Evolutionary conservation across 2,329 filamentous ascomycete genomes (phyloP).

Genomic region (Ilyonectria mors-panacis): DNA sequence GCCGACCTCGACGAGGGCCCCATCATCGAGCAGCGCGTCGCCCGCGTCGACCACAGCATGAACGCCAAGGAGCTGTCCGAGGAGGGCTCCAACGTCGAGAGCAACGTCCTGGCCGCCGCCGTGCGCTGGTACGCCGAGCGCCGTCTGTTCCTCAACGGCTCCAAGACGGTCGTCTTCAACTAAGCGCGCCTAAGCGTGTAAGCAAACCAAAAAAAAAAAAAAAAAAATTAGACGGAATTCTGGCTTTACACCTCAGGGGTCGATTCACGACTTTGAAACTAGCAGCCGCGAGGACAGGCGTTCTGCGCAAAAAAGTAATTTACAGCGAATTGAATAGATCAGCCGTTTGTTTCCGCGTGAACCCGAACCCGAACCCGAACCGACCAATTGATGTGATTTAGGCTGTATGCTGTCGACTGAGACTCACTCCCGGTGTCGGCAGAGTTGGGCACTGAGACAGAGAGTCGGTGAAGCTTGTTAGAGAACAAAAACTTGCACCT

Average conservation of each 20-base stretch:
- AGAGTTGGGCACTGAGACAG: neutral
- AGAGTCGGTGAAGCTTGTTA: neutral
- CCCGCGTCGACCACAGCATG: slow-evolving; percentile 83
- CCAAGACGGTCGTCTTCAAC: slow-evolving; percentile 85
- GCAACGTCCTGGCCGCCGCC: slow-evolving; percentile 83
- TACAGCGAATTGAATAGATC: slow-evolving; percentile 5
- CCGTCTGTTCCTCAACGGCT: slow-evolving; percentile 82
- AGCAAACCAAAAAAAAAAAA: neutral
- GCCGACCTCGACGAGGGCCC: slow-evolving; percentile 88
- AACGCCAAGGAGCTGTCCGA: slow-evolving; percentile 82
- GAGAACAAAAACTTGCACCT: neutral
- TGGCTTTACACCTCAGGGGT: neutral
- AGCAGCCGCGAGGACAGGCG: neutral
- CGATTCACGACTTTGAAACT: neutral
- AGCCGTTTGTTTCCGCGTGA: neutral
- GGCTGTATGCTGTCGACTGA: neutral
- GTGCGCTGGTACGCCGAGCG: slow-evolving; percentile 89
- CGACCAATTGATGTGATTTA: neutral
- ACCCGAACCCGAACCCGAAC: too few relatives aligned
- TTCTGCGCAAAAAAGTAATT: slow-evolving; percentile 8
- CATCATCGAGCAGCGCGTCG: slow-evolving; percentile 88
- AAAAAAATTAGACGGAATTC: neutral
- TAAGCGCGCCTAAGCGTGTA: slow-evolving; percentile 20
- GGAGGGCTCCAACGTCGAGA: slow-evolving; percentile 88
- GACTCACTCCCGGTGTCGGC: neutral